Evolutionary conservation across 371 early-diverging fungal species (phyloP), one percentile per base, ranked within the genome.

Genomic region (Mucor racemosus): DNA sequence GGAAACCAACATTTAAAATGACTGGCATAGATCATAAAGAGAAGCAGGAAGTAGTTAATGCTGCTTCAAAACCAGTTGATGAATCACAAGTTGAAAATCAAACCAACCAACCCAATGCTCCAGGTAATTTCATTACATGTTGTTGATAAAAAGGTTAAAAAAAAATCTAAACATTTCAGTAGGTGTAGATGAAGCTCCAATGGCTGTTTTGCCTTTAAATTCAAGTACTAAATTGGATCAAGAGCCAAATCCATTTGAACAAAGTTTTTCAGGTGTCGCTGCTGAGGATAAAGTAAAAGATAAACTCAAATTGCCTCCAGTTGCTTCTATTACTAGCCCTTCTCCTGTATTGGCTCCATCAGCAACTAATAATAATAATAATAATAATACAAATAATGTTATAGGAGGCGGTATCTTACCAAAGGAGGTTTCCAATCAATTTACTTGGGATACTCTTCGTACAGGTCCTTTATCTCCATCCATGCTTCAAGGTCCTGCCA

Each of bases 241-340:
- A 67, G 95, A 95, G 64, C 92, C 92, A 19, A 95, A 95, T 79
- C 95, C 94, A 21, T 95, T 95, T 69, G 95, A 93, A 66, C 87
- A 91, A 67, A 92, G 91, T 65, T 94, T 94, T 69, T 88, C 90
- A 5, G 77, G 84, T 34, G 77, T 73, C 39, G 50, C 75, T 36
- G 61, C 41, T 10, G 60, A 62, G 15, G 66, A 65, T 17, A 42
- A 72, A 31, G 31, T 42, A 21, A 62, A 68, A 63, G 60, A 60
- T 34, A 72, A 62, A 59, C 69, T 79, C 21, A 72, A 67, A 15
- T 61, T 81, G 56, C 81, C 81, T 39, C 75, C 84, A 54, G 80
- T 81, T 11, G 80, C 81, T 19, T 66, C 78, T 15, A 72, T 81
- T 46, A 73, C 79, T 9, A 81, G 81, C 67, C 76, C 79, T 57